Conservation (phyloP, 192 early-diverging fungal genomes). For the Coemansia sp. region DNA sequence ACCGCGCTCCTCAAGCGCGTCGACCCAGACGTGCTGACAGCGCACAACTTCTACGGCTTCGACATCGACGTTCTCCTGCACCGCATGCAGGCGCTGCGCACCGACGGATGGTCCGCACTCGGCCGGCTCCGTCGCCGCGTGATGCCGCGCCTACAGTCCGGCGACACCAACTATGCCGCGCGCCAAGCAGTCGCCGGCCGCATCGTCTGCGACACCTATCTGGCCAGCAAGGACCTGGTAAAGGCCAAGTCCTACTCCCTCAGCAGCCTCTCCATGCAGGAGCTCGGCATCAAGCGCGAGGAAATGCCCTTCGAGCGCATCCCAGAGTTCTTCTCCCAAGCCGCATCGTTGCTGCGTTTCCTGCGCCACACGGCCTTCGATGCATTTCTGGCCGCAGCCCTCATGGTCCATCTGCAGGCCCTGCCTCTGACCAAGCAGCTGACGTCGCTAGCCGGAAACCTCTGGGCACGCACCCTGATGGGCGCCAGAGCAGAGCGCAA, state of each 20-base stretch:
- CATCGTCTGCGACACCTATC: conserved; percentile 90
- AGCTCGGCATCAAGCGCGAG: conserved; percentile 74
- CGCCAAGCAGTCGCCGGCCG: conserved; percentile 77
- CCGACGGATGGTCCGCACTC: conserved; percentile 80
- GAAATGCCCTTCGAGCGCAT: conserved; percentile 83
- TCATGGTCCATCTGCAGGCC: conserved; percentile 89
- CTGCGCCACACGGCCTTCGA: conserved; percentile 81
- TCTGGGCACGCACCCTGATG: conserved; percentile 87
- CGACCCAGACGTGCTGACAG: conserved; percentile 93
- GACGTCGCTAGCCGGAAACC: conserved; percentile 89
- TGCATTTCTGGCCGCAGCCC: conserved; percentile 67
- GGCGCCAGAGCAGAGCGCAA: conserved; percentile 92
- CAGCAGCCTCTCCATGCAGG: conserved; percentile 68
- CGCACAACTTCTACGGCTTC: conserved; percentile 96
- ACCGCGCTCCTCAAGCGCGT: conserved; percentile 64
- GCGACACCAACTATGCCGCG: conserved; percentile 74
- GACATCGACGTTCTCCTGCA: conserved; percentile 90
- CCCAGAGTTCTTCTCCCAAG: conserved; percentile 60
- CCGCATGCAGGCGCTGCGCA: conserved; percentile 81
- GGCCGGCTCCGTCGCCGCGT: conserved; percentile 77
- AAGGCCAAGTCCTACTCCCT: conserved; percentile 82
- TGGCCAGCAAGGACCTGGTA: conserved; percentile 82
- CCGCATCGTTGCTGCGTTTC: conserved; percentile 62
- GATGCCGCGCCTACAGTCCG: conserved; percentile 83
- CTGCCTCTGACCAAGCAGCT: conserved; percentile 90